These are phyloP conservation scores for Yamadazyma ubonensis DNA, from an alignment of 805 yeast species.

Conservation along the genomic window DNA sequence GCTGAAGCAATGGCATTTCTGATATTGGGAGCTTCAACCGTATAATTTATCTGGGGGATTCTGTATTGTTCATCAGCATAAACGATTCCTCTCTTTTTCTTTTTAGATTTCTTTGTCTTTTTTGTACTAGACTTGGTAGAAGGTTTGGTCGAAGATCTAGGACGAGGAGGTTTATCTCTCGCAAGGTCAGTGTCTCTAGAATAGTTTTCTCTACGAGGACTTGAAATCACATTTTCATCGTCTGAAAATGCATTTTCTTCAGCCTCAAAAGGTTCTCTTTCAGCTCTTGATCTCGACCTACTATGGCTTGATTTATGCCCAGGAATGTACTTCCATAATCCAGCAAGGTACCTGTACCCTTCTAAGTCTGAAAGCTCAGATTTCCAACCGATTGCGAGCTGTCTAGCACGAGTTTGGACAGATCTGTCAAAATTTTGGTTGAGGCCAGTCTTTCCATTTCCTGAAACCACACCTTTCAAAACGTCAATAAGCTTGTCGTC, in stretches of 20 bases:
- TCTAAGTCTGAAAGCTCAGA: constrained; percentile 49
- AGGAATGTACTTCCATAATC: constrained; percentile 47
- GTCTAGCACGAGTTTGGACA: constrained; percentile 48
- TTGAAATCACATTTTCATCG: constrained; percentile 9
- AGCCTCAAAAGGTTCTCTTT: constrained; percentile 3
- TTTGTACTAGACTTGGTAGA: constrained; percentile 19
- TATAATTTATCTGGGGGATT: constrained; percentile 68
- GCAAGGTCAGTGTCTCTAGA: too few relatives aligned
- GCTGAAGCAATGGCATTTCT: constrained; percentile 69
- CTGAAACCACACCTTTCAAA: constrained; percentile 48
- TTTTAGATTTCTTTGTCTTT: constrained; percentile 13
- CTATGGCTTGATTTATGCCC: constrained; percentile 10
- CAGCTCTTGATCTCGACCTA: constrained; percentile 2
- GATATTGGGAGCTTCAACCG: constrained; percentile 72
- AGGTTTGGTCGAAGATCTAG: constrained; percentile 20
- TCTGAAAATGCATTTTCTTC: constrained; percentile 14
- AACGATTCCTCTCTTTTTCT: constrained; percentile 18
- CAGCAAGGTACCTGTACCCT: constrained; percentile 49
- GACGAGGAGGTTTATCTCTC: constrained; percentile 34
- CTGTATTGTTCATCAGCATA: constrained; percentile 51
- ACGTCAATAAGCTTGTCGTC: constrained; percentile 70
- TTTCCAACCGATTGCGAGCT: constrained; percentile 67
- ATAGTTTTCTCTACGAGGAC: constrained; percentile 12
- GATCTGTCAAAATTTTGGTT: constrained; percentile 36
- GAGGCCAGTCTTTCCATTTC: constrained; percentile 35